Conservation (phyloP, 2,329 filamentous ascomycete species). For the Ceratocystis colombiana region DNA sequence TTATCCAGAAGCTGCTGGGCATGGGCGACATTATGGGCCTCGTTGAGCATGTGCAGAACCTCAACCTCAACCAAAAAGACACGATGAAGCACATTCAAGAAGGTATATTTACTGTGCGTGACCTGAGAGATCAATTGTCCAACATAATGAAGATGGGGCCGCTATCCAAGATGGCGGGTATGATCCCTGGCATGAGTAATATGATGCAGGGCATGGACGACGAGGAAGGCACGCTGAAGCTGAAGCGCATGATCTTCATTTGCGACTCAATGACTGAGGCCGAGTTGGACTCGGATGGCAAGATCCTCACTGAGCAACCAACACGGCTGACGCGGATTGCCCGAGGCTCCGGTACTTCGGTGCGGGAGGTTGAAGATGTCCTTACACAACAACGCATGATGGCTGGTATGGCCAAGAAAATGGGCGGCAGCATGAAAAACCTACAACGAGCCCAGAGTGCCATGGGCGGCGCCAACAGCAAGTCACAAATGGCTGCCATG, state of each 20-base stretch:
- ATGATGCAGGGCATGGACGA: constrained; percentile 97
- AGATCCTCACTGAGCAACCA: constrained; percentile 85
- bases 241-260: constrained; percentile 98
- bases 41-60: constrained; percentile 89
- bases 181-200: constrained; percentile 91
- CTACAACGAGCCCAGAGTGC: constrained; percentile 89
- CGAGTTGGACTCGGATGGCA: constrained; percentile 90
- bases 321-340: constrained; percentile 88
- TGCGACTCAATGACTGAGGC: constrained; percentile 97
- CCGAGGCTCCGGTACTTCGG: constrained; percentile 77
- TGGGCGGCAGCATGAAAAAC: constrained; percentile 95
- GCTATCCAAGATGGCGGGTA: constrained; percentile 91
- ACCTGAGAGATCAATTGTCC: constrained; percentile 85
- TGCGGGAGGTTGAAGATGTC: constrained; percentile 87
- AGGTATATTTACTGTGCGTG: constrained; percentile 89
- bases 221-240: constrained; percentile 83
- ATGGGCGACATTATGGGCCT: constrained; percentile 96
- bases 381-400: constrained; percentile 98
- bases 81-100: constrained; percentile 98
- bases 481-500: constrained; percentile 89
- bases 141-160: constrained; percentile 99
- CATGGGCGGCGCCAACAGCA: constrained; percentile 74
- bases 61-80: constrained; percentile 95
- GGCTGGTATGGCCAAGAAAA: constrained; percentile 98
- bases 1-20: constrained; percentile 84